A percentile compares a stretch with the other conserved stretches of the same genome.
Conservation (phyloP, 768 basidiomycete species). For the Pisolithus marmoratus region DNA sequence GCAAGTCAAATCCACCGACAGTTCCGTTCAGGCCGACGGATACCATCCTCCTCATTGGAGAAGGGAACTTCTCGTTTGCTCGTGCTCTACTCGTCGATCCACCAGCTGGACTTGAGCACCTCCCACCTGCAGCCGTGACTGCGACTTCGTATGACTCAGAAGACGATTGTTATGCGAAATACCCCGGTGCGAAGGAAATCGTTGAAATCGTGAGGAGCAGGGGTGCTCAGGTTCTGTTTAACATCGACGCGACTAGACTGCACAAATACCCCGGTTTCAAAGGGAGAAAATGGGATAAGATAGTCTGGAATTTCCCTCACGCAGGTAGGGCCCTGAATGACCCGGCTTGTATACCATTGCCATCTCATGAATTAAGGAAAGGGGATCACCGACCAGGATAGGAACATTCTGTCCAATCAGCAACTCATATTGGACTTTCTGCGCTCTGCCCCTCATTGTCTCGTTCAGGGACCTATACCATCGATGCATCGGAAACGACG, state of each 20-base stretch:
- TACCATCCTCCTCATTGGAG: conserved; percentile 75
- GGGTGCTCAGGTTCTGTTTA: conserved; percentile 72
- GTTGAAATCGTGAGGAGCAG: conserved; percentile 47
- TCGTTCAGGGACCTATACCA: conserved; percentile 56
- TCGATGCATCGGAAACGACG: conserved; percentile 33
- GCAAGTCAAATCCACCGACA: conserved; percentile 26
- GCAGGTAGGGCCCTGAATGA: conserved; percentile 53
- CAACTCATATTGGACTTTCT: conserved; percentile 77
- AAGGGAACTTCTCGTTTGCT: conserved; percentile 94
- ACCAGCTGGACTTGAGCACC: conserved; percentile 38
- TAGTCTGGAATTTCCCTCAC: conserved; percentile 97
- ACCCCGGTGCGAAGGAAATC: conserved; percentile 63
- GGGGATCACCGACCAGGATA: conserved; percentile 89
- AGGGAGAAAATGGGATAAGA: conserved; percentile 62
- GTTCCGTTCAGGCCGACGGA: conserved; percentile 64
- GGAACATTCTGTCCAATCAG: conserved; percentile 90
- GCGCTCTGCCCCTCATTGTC: conserved; percentile 57
- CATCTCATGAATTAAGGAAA: conserved; percentile 44
- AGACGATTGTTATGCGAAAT: conserved; percentile 72
- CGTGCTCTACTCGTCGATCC: conserved; percentile 58
- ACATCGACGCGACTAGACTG: conserved; percentile 78
- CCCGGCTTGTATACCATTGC: not conserved
- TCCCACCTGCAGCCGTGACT: conserved; percentile 64
- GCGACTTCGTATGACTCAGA: conserved; percentile 86
- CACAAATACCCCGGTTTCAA: conserved; percentile 55